A percentile compares a stretch with the other conserved stretches of the same genome.
phyloP scores from a whole-genome alignment of 1,284 basidiomycete genomes.

The Inonotus obliquus region DNA sequence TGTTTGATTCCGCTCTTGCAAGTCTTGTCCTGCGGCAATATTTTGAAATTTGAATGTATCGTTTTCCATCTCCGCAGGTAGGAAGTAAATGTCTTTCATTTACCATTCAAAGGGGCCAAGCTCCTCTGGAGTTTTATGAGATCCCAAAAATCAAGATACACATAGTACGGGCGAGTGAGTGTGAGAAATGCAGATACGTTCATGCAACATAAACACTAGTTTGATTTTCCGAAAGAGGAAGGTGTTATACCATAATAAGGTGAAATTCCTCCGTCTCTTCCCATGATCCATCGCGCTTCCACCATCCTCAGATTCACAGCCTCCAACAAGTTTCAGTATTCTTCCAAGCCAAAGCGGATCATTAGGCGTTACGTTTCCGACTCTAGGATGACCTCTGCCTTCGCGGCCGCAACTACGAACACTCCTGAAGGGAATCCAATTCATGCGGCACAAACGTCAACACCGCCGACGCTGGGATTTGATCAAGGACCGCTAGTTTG shows the following conservation, averaged over 20 bases:
- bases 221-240: background rate
- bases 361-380: background rate
- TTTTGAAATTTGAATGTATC: no score
- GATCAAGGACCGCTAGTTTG: constrained; percentile 73
- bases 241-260: background rate
- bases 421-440: background rate
- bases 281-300: background rate
- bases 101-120: no score
- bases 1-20: background rate
- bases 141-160: no score
- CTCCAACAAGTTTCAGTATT: background rate
- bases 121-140: no score
- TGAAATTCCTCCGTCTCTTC: background rate
- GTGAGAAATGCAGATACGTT: no score
- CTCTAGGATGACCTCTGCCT: background rate
- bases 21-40: background rate
- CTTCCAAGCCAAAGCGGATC: background rate
- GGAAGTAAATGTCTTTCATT: no score
- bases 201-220: no score
- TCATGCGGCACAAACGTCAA: background rate
- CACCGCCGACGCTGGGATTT: constrained; percentile 27
- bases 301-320: background rate
- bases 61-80: no score
- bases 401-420: background rate
- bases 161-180: no score